A percentile compares a stretch with the other conserved stretches of the same genome.
These are phyloP conservation scores for Leishmania turanica DNA, from an alignment of 208 protist species.

Conservation along the genomic window DNA sequence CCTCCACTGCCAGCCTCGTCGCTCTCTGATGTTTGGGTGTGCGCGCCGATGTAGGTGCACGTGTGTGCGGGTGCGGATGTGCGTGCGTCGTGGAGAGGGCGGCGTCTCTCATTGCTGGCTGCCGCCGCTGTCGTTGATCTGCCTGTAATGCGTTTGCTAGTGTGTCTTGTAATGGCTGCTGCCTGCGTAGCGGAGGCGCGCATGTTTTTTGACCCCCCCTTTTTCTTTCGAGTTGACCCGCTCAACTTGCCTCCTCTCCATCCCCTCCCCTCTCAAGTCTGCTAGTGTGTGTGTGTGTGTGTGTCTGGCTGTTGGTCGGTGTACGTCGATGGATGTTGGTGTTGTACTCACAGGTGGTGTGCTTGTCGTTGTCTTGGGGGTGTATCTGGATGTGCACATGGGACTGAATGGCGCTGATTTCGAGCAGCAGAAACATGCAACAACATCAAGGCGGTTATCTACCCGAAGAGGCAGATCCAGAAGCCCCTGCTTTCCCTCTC, in stretches of 20 bases:
- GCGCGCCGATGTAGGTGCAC: not conserved
- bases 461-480: not conserved
- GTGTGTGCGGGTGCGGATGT: not conserved
- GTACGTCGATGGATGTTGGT: constrained; percentile 9
- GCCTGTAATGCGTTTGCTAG: too few species aligned
- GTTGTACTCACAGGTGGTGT: not conserved
- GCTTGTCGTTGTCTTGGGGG: not conserved
- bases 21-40: not conserved
- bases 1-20: not conserved
- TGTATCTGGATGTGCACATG: constrained; percentile 1
- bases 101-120: too few species aligned
- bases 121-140: too few species aligned
- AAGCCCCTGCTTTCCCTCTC: not conserved
- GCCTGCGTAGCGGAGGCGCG: too few species aligned
- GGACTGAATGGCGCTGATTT: not conserved
- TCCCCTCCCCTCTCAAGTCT: not conserved
- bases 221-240: not conserved
- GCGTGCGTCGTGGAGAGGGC: not conserved
- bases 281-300: not conserved
- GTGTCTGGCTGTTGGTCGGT: not conserved
- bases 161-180: not conserved
- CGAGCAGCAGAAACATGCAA: not conserved
- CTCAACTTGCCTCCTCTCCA: not conserved
- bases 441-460: not conserved
- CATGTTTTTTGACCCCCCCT: not conserved